These are phyloP conservation scores for Cyanidioschyzon merolae DNA, from an alignment of 23 red algal genomes.

Conservation along the genomic window DNA sequence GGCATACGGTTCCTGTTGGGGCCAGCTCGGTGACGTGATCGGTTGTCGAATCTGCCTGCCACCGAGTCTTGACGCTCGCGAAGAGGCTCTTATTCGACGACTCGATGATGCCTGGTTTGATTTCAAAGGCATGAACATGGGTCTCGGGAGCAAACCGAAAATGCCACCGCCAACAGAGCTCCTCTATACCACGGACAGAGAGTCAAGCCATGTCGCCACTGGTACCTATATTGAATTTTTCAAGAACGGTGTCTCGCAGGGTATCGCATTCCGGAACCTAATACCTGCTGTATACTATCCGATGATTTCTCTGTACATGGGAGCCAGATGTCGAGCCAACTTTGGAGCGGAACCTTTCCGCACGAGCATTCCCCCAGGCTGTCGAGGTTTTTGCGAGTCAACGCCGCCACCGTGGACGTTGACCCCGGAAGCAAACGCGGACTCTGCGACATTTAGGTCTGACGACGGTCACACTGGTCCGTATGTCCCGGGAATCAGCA, in stretches of 20 bases:
- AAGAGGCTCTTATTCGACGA: neutral
- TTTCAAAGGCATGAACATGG: slow-evolving; percentile 17
- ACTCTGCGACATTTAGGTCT: no score
- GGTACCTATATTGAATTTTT: slow-evolving; percentile 12
- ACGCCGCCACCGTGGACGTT: neutral
- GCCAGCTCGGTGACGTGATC: slow-evolving; percentile 5
- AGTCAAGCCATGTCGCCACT: neutral
- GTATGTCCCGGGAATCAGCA: no score
- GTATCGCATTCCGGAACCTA: neutral
- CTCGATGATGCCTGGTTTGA: slow-evolving; percentile 11
- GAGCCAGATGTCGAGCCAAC: slow-evolving; percentile 5
- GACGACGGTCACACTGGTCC: no score
- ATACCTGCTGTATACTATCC: slow-evolving; percentile 15
- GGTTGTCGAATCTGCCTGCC: slow-evolving; percentile 2
- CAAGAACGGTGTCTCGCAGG: slow-evolving; percentile 12
- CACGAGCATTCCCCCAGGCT: neutral
- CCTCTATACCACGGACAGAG: neutral
- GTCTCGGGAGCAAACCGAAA: slow-evolving; percentile 11
- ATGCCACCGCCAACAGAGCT: neutral
- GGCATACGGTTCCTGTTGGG: neutral
- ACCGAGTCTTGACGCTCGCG: neutral
- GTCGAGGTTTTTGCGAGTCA: neutral
- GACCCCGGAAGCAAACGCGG: neutral
- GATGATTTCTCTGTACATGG: slow-evolving; percentile 15
- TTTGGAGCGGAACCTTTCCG: slow-evolving; percentile 5